phyloP scores from a whole-genome alignment of 2,329 filamentous ascomycete genomes.

The Thielaviopsis euricoi region DNA sequence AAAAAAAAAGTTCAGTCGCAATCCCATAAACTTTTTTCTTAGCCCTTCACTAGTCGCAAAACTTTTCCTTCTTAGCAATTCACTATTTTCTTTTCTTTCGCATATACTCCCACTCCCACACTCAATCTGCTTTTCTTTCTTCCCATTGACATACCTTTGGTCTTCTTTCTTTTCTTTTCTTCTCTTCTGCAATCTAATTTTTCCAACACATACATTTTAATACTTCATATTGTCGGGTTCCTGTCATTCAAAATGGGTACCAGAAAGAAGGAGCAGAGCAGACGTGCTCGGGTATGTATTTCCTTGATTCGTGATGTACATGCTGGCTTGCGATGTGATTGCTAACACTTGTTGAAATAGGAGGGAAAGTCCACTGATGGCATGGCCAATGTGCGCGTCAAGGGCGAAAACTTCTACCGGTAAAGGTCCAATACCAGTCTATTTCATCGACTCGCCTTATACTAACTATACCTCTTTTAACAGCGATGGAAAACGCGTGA shows the following conservation, averaged over 20 bases:
- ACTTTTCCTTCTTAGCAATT: not conserved
- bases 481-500: constrained; percentile 67
- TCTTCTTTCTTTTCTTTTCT: constrained; percentile 8
- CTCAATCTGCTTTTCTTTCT: not conserved
- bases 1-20: constrained; percentile 15
- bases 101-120: not conserved
- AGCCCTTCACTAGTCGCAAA: not conserved
- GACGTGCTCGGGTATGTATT: constrained; percentile 44
- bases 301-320: not conserved
- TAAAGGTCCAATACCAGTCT: constrained; percentile 22
- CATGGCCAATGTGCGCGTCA: constrained; percentile 79
- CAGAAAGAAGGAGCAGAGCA: constrained; percentile 76
- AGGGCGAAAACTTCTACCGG: constrained; percentile 98
- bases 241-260: constrained; percentile 50
- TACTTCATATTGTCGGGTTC: not conserved
- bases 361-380: constrained; percentile 76
- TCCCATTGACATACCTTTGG: not conserved
- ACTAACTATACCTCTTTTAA: constrained; percentile 9
- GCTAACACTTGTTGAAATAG: not conserved
- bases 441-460: not conserved
- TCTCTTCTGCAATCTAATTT: constrained; percentile 12
- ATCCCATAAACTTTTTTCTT: not conserved
- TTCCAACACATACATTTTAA: not conserved
- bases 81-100: not conserved
- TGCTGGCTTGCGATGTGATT: not conserved